These are phyloP conservation scores for Hypoxylon sp. DNA, from an alignment of 2,329 filamentous ascomycete genomes.

Conservation along the genomic window DNA sequence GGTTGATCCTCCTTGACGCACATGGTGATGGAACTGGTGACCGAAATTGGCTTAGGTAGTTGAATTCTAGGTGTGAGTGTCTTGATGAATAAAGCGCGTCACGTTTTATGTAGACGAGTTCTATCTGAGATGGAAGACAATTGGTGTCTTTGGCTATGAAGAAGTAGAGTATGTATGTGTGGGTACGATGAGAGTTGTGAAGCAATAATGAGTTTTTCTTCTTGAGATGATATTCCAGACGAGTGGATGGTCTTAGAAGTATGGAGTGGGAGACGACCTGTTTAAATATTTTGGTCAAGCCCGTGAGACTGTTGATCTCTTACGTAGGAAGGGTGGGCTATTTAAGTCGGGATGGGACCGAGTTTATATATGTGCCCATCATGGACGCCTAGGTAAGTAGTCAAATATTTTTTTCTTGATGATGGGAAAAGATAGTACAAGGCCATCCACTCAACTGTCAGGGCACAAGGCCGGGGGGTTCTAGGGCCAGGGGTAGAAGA, in stretches of 20 bases:
- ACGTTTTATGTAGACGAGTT: constrained; percentile 32
- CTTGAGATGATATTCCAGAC: constrained; percentile 14
- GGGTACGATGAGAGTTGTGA: constrained; percentile 18
- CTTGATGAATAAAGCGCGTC: constrained; percentile 26
- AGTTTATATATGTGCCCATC: constrained; percentile 46
- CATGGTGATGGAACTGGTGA: constrained; percentile 55
- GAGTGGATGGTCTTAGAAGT: constrained; percentile 32
- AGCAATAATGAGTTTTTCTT: constrained; percentile 3
- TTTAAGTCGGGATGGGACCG: constrained; percentile 45
- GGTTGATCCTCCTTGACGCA: constrained; percentile 60
- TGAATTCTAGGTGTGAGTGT: constrained; percentile 20
- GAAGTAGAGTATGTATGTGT: constrained; percentile 14
- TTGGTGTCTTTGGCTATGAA: constrained; percentile 24
- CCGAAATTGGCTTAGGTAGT: constrained; percentile 31
- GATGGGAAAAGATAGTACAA: constrained; percentile 41
- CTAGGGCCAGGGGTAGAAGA: constrained; percentile 41
- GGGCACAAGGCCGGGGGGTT: constrained; percentile 28
- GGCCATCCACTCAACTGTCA: constrained; percentile 41
- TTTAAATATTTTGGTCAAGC: constrained; percentile 38
- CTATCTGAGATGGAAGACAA: constrained; percentile 29
- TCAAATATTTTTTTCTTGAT: constrained; percentile 39
- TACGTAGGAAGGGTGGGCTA: constrained; percentile 33
- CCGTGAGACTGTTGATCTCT: constrained; percentile 44
- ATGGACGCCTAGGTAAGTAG: constrained; percentile 36
- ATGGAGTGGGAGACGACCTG: constrained; percentile 28